Conservation (phyloP, 2,329 filamentous ascomycete genomes). For the Metarhizium anisopliae region DNA sequence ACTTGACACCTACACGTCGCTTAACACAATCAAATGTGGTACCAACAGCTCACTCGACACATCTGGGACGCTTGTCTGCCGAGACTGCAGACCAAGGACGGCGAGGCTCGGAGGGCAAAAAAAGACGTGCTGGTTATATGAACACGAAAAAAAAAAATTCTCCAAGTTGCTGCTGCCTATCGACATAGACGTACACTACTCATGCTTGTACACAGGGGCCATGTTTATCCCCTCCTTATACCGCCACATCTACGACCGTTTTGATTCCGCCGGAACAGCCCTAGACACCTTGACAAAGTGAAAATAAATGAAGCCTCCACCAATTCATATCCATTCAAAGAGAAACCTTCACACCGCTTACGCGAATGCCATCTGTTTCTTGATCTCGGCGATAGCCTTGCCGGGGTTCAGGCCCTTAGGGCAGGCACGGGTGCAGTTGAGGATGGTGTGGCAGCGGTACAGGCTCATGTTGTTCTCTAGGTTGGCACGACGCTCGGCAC, state of each 20-base stretch:
- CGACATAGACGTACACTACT: conserved; percentile 9
- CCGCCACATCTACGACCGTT: background rate
- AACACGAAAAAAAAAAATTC: too few species aligned
- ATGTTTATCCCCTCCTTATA: conserved; percentile 2
- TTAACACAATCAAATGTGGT: background rate
- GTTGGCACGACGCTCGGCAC: conserved; percentile 75
- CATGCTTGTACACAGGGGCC: conserved; percentile 5
- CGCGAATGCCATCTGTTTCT: conserved; percentile 79
- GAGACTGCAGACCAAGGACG: background rate
- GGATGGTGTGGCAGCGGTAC: conserved; percentile 98
- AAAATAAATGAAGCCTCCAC: background rate
- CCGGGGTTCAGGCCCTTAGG: conserved; percentile 98
- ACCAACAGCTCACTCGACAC: too few species aligned
- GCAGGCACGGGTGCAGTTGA: conserved; percentile 96
- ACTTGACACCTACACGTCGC: background rate
- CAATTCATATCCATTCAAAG: background rate
- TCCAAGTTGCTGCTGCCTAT: background rate
- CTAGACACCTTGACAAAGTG: background rate
- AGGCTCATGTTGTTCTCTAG: conserved; percentile 98
- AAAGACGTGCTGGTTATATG: too few species aligned
- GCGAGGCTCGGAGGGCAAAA: too few species aligned
- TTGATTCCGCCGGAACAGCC: background rate
- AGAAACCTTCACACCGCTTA: background rate
- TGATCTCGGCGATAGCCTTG: conserved; percentile 92
- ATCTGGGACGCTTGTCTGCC: too few species aligned